Percentiles rank a stretch among this genome's conserved stretches.
Conservation (phyloP, 345 rosid species). For the Gossypium bickii region DNA sequence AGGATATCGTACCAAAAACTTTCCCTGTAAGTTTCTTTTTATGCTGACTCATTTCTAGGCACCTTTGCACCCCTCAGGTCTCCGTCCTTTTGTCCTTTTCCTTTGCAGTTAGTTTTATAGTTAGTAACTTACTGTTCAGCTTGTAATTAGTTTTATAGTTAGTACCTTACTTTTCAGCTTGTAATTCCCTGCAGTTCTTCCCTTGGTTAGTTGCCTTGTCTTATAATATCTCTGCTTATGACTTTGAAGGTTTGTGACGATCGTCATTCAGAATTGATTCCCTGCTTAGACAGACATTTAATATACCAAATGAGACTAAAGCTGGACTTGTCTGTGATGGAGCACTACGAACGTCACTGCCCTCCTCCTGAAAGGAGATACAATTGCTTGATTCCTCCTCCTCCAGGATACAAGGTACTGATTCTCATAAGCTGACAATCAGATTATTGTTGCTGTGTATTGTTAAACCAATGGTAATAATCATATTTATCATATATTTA, state of each 20-base stretch:
- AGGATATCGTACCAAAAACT: constrained; percentile 50
- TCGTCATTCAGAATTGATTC: constrained; percentile 89
- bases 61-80: not conserved
- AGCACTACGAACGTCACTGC: constrained; percentile 97
- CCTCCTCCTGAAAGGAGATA: constrained; percentile 88
- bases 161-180: not conserved
- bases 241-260: constrained; percentile 85
- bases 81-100: not conserved
- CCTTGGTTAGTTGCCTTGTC: constrained; percentile 13
- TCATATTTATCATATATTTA: constrained; percentile 10
- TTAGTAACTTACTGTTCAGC: not conserved
- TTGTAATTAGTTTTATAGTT: not conserved
- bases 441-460: not conserved
- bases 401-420: constrained; percentile 82
- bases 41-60: not conserved
- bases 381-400: constrained; percentile 99
- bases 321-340: constrained; percentile 91
- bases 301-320: constrained; percentile 94
- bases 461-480: not conserved
- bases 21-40: constrained; percentile 64
- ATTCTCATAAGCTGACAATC: constrained; percentile 5
- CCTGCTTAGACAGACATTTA: constrained; percentile 85
- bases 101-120: not conserved
- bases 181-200: not conserved
- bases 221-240: constrained; percentile 8